A percentile compares a stretch with the other conserved stretches of the same genome.
Conservation (phyloP, 148 eudicot genomes). For the Arbutus unedo region DNA sequence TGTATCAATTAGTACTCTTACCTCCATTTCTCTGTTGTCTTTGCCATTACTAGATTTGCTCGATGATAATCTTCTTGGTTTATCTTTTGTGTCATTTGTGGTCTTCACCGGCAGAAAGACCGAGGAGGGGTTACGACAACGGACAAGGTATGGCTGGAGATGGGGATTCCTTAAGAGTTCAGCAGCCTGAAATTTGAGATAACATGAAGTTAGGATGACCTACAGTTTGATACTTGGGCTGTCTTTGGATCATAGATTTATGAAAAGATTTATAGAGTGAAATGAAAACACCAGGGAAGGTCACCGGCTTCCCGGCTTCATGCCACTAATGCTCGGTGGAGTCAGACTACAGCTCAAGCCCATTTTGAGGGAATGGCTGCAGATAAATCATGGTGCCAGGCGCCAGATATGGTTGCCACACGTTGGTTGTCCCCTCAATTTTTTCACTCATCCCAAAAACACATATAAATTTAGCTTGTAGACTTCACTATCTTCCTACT, state of each 20-base stretch:
- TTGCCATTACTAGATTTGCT: conserved; percentile 39
- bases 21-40: conserved; percentile 37
- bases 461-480: neutral
- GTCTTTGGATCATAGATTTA: neutral
- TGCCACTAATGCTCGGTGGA: neutral
- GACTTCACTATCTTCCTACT: neutral
- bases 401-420: neutral
- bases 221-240: neutral
- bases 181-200: conserved; percentile 57
- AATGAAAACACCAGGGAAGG: neutral
- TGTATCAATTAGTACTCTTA: conserved; percentile 28
- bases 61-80: conserved; percentile 45
- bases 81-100: conserved; percentile 58
- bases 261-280: neutral
- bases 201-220: neutral
- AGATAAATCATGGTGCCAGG: neutral
- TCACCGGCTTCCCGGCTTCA: neutral
- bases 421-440: neutral
- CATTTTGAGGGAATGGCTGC: neutral
- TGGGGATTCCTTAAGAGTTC: conserved; percentile 81
- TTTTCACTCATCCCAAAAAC: neutral
- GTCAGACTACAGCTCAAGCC: neutral
- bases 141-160: conserved; percentile 71
- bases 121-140: conserved; percentile 67
- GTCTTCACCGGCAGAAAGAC: conserved; percentile 84